These are phyloP conservation scores for Phytophthora pini DNA, from an alignment of 352 stramenopile genomes.

Conservation along the genomic window DNA sequence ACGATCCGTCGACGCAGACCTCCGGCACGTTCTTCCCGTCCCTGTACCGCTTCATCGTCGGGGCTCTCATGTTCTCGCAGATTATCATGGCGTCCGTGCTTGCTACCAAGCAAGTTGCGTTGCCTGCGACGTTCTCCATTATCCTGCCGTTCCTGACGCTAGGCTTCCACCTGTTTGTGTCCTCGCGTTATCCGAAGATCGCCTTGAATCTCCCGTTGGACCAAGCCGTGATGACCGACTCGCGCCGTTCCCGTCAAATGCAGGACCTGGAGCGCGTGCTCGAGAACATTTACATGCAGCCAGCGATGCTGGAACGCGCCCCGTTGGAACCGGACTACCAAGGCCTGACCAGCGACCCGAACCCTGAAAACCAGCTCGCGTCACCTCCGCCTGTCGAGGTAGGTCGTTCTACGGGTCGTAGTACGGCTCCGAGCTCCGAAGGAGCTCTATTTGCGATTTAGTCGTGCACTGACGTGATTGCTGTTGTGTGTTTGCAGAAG, in stretches of 20 bases:
- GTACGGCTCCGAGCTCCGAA: background rate
- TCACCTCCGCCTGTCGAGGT: slow-evolving; percentile 69
- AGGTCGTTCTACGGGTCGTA: slow-evolving; percentile 11
- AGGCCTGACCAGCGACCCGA: slow-evolving; percentile 68
- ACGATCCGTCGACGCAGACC: slow-evolving; percentile 74
- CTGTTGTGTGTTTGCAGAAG: slow-evolving; percentile 37
- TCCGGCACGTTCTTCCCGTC: slow-evolving; percentile 77
- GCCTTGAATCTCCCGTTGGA: slow-evolving; percentile 77
- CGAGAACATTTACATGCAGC: slow-evolving; percentile 73
- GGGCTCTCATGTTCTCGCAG: slow-evolving; percentile 80
- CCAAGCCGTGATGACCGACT: slow-evolving; percentile 78
- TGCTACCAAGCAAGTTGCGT: slow-evolving; percentile 75
- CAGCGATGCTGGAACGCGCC: slow-evolving; percentile 64
- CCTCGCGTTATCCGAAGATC: slow-evolving; percentile 69
- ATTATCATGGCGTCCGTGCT: slow-evolving; percentile 78
- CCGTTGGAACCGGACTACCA: slow-evolving; percentile 82
- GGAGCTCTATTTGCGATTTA: slow-evolving; percentile 2
- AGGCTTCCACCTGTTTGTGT: slow-evolving; percentile 79
- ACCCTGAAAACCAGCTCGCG: slow-evolving; percentile 67
- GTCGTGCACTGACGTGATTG: slow-evolving; percentile 22
- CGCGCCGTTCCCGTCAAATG: slow-evolving; percentile 55
- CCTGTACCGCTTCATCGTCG: slow-evolving; percentile 84
- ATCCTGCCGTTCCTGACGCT: slow-evolving; percentile 70
- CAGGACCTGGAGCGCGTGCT: slow-evolving; percentile 65
- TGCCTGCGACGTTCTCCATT: slow-evolving; percentile 64